Conservation (phyloP, 805 yeast genomes). For the Schwanniomyces polymorphus region DNA sequence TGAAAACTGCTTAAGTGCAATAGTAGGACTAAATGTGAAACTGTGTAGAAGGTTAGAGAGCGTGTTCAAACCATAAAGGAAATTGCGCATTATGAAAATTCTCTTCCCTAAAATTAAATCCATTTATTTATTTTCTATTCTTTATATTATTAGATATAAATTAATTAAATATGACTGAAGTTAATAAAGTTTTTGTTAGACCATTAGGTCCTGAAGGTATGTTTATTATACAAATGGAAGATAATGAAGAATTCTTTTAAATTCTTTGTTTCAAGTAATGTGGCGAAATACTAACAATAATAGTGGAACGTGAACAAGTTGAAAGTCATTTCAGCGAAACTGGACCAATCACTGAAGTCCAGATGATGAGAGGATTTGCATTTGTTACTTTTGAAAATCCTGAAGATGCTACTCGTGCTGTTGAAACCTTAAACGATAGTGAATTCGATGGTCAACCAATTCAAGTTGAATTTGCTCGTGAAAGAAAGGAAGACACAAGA, state of each 20-base stretch:
- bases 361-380: conserved; percentile 80
- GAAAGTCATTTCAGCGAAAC: conserved; percentile 66
- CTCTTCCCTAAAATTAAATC: not conserved
- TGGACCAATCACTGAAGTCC: conserved; percentile 69
- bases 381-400: conserved; percentile 80
- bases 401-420: conserved; percentile 52
- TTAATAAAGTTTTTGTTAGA: conserved; percentile 52
- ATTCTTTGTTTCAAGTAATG: not conserved
- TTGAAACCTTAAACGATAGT: conserved; percentile 44
- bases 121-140: not conserved
- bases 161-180: conserved; percentile 16
- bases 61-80: not conserved
- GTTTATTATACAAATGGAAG: conserved; percentile 9
- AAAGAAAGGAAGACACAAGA: conserved; percentile 58
- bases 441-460: conserved; percentile 52
- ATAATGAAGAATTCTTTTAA: not conserved
- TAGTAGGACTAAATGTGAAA: not conserved
- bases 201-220: conserved; percentile 56
- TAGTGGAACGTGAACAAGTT: conserved; percentile 50
- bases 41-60: not conserved
- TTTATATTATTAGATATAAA: not conserved
- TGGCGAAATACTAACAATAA: conserved; percentile 15
- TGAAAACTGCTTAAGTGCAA: too few relatives aligned
- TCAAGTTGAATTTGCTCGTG: conserved; percentile 55
- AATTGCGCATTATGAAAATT: not conserved